A percentile compares a stretch with the other conserved stretches of the same genome.
These are phyloP conservation scores for Wickerhamomyces bisporus DNA, from an alignment of 805 yeast genomes.

Conservation along the genomic window DNA sequence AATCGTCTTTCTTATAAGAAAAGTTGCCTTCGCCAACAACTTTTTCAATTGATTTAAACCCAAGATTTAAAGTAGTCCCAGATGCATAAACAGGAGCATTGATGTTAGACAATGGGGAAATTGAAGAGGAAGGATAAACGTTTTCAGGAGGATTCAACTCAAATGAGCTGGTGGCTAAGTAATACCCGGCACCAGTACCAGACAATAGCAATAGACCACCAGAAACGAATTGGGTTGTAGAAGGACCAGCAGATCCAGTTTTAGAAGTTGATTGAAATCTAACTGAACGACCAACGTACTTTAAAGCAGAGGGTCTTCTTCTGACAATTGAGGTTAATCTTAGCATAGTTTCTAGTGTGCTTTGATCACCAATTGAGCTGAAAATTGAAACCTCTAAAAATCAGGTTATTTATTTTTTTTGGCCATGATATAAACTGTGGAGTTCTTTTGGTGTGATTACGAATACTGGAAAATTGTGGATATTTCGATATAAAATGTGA, in stretches of 20 bases:
- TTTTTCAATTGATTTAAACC: constrained; percentile 9
- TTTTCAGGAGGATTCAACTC: constrained; percentile 4
- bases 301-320: background rate
- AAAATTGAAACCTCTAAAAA: background rate
- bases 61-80: constrained; percentile 8
- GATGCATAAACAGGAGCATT: constrained; percentile 8
- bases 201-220: constrained; percentile 2
- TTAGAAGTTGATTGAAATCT: constrained; percentile 6
- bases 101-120: background rate
- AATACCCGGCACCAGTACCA: constrained; percentile 11
- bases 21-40: constrained; percentile 7
- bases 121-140: constrained; percentile 4
- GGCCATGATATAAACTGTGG: background rate
- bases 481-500: too few species aligned
- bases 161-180: background rate
- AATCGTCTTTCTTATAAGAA: constrained; percentile 10
- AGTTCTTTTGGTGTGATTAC: too few species aligned
- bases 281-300: background rate
- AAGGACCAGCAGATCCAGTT: background rate
- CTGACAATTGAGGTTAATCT: background rate
- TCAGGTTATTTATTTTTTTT: too few species aligned
- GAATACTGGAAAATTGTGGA: too few species aligned
- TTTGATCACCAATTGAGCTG: background rate
- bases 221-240: background rate
- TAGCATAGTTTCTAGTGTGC: background rate